Conservation (phyloP, 768 basidiomycete species). For the Porpolomopsis calyptriformis region DNA sequence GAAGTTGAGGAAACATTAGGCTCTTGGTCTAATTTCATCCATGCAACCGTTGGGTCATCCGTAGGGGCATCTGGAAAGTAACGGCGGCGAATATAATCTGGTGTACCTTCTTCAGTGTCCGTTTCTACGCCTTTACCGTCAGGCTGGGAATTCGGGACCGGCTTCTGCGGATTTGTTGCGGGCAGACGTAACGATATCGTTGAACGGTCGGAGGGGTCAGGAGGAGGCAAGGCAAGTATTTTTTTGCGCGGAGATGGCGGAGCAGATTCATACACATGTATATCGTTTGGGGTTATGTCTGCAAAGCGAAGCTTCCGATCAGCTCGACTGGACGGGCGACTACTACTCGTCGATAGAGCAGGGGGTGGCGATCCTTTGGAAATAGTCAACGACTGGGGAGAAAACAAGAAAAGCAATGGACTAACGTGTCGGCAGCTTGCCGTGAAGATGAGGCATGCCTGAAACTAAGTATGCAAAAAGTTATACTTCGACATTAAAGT, state of each 20-base stretch:
- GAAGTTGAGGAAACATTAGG: conserved; percentile 24
- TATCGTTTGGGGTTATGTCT: conserved; percentile 60
- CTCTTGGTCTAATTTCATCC: conserved; percentile 45
- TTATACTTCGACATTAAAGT: too few species aligned
- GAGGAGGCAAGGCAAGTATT: conserved; percentile 39
- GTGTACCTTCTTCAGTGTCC: conserved; percentile 58
- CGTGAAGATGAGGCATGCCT: too few species aligned
- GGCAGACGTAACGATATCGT: conserved; percentile 29
- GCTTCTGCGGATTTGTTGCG: conserved; percentile 5
- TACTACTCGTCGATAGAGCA: conserved; percentile 37
- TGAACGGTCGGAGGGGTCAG: conserved; percentile 28
- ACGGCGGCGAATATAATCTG: conserved; percentile 72
- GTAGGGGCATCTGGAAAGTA: conserved; percentile 69
- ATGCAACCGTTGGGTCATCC: conserved; percentile 66
- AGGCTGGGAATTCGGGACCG: too few species aligned
- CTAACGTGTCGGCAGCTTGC: too few species aligned
- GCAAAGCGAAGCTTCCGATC: conserved; percentile 64
- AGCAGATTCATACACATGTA: conserved; percentile 75
- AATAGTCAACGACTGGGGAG: conserved; percentile 6
- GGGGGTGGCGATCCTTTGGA: conserved; percentile 31
- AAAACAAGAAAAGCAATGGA: not conserved
- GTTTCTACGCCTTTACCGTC: too few species aligned
- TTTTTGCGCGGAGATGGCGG: conserved; percentile 64
- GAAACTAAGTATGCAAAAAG: too few species aligned
- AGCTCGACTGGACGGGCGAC: conserved; percentile 50